Conservation (phyloP, 345 rosid species). For the Zanthoxylum bungeanum region DNA sequence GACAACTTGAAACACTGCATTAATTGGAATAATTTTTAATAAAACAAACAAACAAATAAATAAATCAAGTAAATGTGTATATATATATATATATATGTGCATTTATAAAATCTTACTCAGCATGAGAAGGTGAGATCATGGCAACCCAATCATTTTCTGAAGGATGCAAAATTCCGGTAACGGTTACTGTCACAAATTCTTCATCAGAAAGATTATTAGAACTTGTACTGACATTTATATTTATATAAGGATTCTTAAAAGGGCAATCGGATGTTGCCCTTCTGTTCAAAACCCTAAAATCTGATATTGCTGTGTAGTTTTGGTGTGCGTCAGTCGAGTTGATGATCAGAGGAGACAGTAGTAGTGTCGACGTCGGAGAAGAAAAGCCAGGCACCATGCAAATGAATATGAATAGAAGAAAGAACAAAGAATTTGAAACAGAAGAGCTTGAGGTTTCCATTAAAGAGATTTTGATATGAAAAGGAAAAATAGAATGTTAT, state of each 20-base stretch:
- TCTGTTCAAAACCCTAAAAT: conserved; percentile 51
- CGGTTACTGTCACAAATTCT: conserved; percentile 38
- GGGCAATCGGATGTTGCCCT: conserved; percentile 32
- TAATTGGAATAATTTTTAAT: background rate
- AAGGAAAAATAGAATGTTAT: background rate
- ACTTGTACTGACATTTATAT: conserved; percentile 21
- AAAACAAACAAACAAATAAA: background rate
- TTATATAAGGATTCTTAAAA: conserved; percentile 22
- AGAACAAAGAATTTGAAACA: background rate
- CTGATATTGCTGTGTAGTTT: conserved; percentile 45
- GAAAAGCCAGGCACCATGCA: conserved; percentile 4
- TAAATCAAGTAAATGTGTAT: background rate
- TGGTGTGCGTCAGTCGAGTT: conserved; percentile 32
- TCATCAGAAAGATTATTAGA: conserved; percentile 29
- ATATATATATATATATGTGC: too few relatives aligned
- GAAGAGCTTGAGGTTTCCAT: background rate
- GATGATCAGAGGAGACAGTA: conserved; percentile 24
- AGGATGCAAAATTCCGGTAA: conserved; percentile 45
- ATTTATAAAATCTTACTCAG: conserved; percentile 30
- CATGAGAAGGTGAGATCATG: conserved; percentile 60
- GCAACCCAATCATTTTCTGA: conserved; percentile 48
- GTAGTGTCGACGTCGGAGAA: background rate
- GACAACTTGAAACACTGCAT: conserved; percentile 42
- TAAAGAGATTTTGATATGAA: background rate
- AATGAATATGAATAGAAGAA: background rate